phyloP scores from a whole-genome alignment of 768 basidiomycete species.

The Leccinellum rugosiceps region DNA sequence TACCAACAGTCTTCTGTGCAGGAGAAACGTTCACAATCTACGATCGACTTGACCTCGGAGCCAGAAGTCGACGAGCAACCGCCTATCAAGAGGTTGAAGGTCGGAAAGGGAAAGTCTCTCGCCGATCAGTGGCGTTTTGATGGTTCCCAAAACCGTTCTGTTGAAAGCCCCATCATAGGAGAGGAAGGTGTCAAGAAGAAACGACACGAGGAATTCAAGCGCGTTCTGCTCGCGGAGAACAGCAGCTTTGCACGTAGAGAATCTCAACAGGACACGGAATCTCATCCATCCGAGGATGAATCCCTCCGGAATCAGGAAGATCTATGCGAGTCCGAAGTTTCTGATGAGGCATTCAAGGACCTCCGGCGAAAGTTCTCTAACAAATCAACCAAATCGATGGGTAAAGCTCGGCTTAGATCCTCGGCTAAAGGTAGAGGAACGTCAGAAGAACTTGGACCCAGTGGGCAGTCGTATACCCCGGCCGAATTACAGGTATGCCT shows the following conservation, averaged over 20 bases:
- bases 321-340: conserved; percentile 36
- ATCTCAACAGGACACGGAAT: conserved; percentile 7
- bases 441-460: conserved; percentile 53
- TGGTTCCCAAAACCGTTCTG: conserved; percentile 13
- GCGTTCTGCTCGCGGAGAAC: conserved; percentile 48
- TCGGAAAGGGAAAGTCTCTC: conserved; percentile 14
- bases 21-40: conserved; percentile 32
- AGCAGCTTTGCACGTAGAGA: conserved; percentile 31
- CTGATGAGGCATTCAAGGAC: conserved; percentile 45
- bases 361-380: conserved; percentile 47
- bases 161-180: neutral
- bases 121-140: conserved; percentile 48
- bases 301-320: conserved; percentile 24
- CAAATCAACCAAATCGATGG: conserved; percentile 34
- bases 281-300: conserved; percentile 23
- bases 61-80: conserved; percentile 25
- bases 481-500: conserved; percentile 62
- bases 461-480: conserved; percentile 71
- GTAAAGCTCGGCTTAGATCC: conserved; percentile 31
- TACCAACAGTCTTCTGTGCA: conserved; percentile 12
- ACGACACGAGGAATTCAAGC: conserved; percentile 47
- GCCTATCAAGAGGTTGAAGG: conserved; percentile 30
- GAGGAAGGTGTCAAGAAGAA: conserved; percentile 48
- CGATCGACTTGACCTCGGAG: conserved; percentile 55
- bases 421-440: conserved; percentile 32